phyloP scores from a whole-genome alignment of 164 flowering plant genomes.

The Aristolochia contorta region DNA sequence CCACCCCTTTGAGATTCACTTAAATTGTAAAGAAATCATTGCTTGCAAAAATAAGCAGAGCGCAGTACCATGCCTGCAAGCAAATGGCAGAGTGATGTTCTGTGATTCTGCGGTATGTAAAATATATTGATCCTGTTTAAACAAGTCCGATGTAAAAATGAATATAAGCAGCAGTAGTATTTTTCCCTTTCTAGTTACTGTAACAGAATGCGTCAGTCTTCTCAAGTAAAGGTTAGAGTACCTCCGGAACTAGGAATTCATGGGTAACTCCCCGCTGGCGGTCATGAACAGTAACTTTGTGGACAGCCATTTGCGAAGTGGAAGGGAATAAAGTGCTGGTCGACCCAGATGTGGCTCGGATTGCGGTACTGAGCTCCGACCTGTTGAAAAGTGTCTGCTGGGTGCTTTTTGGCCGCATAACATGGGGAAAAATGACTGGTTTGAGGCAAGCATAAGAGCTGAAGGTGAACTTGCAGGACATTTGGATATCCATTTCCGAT shows the following conservation, averaged over 20 bases:
- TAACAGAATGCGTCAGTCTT: neutral
- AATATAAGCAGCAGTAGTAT: neutral
- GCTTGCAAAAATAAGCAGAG: neutral
- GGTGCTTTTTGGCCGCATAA: too few relatives aligned
- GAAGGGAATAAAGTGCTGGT: slow-evolving; percentile 14
- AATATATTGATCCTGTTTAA: slow-evolving; percentile 80
- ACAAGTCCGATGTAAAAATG: too few relatives aligned
- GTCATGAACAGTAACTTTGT: slow-evolving; percentile 84
- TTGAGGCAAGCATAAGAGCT: too few relatives aligned
- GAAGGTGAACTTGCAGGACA: too few relatives aligned
- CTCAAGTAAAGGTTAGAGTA: slow-evolving; percentile 5
- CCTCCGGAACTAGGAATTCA: slow-evolving; percentile 89
- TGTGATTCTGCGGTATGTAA: slow-evolving; percentile 89
- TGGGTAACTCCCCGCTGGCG: slow-evolving; percentile 67
- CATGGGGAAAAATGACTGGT: too few relatives aligned
- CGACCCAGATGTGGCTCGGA: slow-evolving; percentile 20
- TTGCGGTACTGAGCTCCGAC: neutral
- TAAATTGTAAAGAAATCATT: too few relatives aligned
- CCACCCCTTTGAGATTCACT: too few relatives aligned
- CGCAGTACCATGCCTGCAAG: slow-evolving; percentile 96
- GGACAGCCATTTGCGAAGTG: slow-evolving; percentile 26
- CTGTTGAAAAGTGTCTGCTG: too few relatives aligned
- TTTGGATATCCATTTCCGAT: too few relatives aligned
- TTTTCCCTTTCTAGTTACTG: neutral
- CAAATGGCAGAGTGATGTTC: slow-evolving; percentile 76